These are phyloP conservation scores for Emericellopsis atlantica DNA, from an alignment of 2,329 filamentous ascomycete genomes.

Conservation along the genomic window DNA sequence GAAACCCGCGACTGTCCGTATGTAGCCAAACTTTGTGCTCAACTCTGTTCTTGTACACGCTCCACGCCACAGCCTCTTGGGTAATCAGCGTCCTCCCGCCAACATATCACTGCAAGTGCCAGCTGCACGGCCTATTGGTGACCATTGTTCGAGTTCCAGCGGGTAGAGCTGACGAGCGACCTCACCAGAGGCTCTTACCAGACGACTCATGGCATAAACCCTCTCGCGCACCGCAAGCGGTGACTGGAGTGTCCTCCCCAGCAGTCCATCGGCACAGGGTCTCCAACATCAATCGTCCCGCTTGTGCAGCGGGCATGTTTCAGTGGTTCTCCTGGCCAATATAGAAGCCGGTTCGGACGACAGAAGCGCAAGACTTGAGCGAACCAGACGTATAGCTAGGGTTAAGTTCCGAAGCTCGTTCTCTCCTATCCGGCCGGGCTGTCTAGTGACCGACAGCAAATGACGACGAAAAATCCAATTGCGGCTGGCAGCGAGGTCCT, in stretches of 20 bases:
- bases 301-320: constrained; percentile 37
- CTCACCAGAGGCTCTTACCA: constrained; percentile 64
- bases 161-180: constrained; percentile 62
- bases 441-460: constrained; percentile 22
- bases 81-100: not conserved
- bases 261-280: constrained; percentile 30
- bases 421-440: constrained; percentile 33
- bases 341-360: constrained; percentile 61
- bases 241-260: constrained; percentile 43
- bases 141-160: constrained; percentile 50
- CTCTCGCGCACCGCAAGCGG: constrained; percentile 36
- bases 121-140: constrained; percentile 23
- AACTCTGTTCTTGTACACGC: constrained; percentile 16
- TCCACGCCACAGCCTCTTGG: not conserved
- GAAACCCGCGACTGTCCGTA: constrained; percentile 31
- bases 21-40: constrained; percentile 32
- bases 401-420: constrained; percentile 86
- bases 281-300: constrained; percentile 19
- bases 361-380: constrained; percentile 55
- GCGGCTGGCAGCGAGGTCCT: constrained; percentile 36
- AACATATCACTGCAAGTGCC: constrained; percentile 13
- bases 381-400: constrained; percentile 71
- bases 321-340: constrained; percentile 15
- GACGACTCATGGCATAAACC: constrained; percentile 60
- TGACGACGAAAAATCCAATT: constrained; percentile 26